Conservation (phyloP, 495 filamentous ascomycete genomes). For the Podospora tetraspora region DNA sequence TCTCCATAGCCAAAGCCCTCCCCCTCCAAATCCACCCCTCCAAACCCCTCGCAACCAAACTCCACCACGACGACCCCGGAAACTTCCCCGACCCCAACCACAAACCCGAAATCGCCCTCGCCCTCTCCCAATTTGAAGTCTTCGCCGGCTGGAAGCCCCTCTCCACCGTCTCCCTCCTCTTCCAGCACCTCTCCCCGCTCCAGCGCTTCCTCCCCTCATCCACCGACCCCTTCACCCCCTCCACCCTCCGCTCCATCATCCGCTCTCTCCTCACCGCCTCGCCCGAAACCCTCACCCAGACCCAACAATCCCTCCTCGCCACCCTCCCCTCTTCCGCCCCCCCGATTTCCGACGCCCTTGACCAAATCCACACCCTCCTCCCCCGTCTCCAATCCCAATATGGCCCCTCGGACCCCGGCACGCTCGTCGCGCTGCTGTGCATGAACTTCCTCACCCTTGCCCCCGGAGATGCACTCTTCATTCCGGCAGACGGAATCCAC, state of each 20-base stretch:
- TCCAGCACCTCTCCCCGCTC: slow-evolving; percentile 42
- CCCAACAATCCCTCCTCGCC: slow-evolving; percentile 46
- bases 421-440: slow-evolving; percentile 58
- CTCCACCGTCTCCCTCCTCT: slow-evolving; percentile 52
- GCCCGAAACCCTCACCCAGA: slow-evolving; percentile 45
- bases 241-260: slow-evolving; percentile 56
- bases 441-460: slow-evolving; percentile 71
- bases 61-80: slow-evolving; percentile 59
- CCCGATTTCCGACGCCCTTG: slow-evolving; percentile 30
- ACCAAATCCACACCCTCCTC: slow-evolving; percentile 55
- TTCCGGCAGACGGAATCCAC: slow-evolving; percentile 74
- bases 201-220: slow-evolving; percentile 45
- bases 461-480: slow-evolving; percentile 63
- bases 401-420: slow-evolving; percentile 52
- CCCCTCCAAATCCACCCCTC: slow-evolving; percentile 79
- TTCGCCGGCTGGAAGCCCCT: slow-evolving; percentile 73
- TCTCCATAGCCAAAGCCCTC: slow-evolving; percentile 73
- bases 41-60: slow-evolving; percentile 55
- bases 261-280: slow-evolving; percentile 51
- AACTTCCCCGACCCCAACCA: slow-evolving; percentile 70
- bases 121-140: slow-evolving; percentile 69
- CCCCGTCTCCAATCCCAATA: slow-evolving; percentile 63
- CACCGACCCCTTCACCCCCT: slow-evolving; percentile 49
- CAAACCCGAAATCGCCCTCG: slow-evolving; percentile 79
- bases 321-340: slow-evolving; percentile 39